Base-by-base conservation (phyloP, 345 rosid genomes). In the Eucalyptus marginata region DNA sequence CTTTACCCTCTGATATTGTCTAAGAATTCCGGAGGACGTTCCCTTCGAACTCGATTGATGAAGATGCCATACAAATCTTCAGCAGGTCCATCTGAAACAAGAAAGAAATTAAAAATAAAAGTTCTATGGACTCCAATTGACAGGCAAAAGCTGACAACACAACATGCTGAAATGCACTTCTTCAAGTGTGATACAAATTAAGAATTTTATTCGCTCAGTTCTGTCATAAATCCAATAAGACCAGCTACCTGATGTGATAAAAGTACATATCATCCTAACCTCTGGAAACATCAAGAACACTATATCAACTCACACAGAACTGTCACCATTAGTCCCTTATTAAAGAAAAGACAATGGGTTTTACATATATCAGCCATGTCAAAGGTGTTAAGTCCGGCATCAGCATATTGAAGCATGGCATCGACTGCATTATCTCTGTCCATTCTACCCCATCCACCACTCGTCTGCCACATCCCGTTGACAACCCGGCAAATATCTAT, bases 1-100 rank as follows among this genome's bases (percentile, higher is more conserved):
- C 86, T 97, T 93, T 90, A 97, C 99, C 99, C 99, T 93, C 96
- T 94, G 88, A 96, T 71, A 54, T 92, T 95, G 13, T 95, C 98
- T 91, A 95, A 90, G 66, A 91, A 92, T 89, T 97, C 99, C 0
- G 96, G 96, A 10, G 96, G 96, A 20, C 97, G 95, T 58, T 97
- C 99, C 76, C 96, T 88, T 87, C 97, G 97, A 90, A 97, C 94
- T 85, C 95, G 90, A 87, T 96, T 96, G 93, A 97, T 94, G 90
- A 96, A 96, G 91, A 96, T 94, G 86, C 99, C 99, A 91, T 96
- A 96, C 87, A 97, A 97, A 94, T 97, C 99, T 91, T 97, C 98
- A 44, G 99, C 97, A 91, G 98, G 99, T 51, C 99, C 99, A 92
- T 96, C 99, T 97, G 62, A 87, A 66, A 89, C 87, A 80, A 44